A percentile compares a stretch with the other conserved stretches of the same genome.
These are phyloP conservation scores for Brassica nigra DNA, from an alignment of 345 rosid genomes.

Conservation along the genomic window DNA sequence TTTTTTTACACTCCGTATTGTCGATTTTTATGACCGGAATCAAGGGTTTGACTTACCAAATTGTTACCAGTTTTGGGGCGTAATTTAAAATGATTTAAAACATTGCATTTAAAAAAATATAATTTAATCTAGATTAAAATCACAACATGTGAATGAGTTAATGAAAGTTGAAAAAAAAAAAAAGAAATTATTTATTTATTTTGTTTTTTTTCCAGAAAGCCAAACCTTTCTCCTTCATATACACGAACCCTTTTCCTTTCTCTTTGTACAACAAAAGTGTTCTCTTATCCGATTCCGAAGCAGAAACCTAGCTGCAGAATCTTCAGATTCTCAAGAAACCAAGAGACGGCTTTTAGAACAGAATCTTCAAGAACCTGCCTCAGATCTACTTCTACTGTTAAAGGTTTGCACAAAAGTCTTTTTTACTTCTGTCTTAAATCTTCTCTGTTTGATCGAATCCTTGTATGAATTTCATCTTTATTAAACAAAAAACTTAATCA, in stretches of 20 bases:
- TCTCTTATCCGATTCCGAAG: constrained; percentile 43
- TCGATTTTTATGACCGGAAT: constrained; percentile 46
- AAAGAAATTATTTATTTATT: constrained; percentile 1
- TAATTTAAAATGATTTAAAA: constrained; percentile 3
- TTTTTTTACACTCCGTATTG: constrained; percentile 36
- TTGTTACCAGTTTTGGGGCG: constrained; percentile 20
- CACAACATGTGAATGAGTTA: constrained; percentile 42
- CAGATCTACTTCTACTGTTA: constrained; percentile 35
- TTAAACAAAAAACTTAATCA: background rate
- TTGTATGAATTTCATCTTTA: constrained; percentile 5
- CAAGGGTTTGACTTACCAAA: constrained; percentile 46
- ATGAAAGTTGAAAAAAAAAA: constrained; percentile 40
- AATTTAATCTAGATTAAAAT: background rate
- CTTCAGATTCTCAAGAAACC: constrained; percentile 28
- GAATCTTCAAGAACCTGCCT: constrained; percentile 13
- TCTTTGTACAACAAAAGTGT: constrained; percentile 24
- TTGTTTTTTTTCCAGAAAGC: constrained; percentile 11
- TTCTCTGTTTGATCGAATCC: constrained; percentile 25
- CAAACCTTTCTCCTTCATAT: constrained; percentile 40
- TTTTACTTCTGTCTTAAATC: background rate
- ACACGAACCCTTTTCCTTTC: constrained; percentile 36
- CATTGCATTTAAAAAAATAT: background rate
- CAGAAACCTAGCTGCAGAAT: constrained; percentile 36
- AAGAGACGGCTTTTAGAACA: background rate
- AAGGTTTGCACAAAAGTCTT: constrained; percentile 27